Percentiles rank a stretch among this genome's conserved stretches.
phyloP scores from a whole-genome alignment of 345 rosid genomes.

The Kernera saxatilis region DNA sequence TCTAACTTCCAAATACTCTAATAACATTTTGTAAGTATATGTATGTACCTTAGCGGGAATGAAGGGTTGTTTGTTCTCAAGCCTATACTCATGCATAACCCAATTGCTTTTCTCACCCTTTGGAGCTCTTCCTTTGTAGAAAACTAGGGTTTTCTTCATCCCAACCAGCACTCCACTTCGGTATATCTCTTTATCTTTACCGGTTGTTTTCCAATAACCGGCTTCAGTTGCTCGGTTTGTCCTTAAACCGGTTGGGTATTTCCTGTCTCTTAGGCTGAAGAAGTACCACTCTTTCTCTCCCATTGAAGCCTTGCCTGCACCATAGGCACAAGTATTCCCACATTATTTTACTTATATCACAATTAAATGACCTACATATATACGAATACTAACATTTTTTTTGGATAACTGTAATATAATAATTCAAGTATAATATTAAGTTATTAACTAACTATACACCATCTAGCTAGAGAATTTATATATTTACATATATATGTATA shows the following conservation, averaged over 20 bases:
- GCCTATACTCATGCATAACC: constrained; percentile 99
- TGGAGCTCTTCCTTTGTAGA: constrained; percentile 92
- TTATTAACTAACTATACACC: not conserved
- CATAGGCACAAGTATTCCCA: not conserved
- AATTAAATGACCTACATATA: not conserved
- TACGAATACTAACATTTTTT: not conserved
- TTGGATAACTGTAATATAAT: not conserved
- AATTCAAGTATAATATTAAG: not conserved
- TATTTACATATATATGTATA: not conserved
- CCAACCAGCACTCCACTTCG: constrained; percentile 62
- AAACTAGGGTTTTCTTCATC: constrained; percentile 97
- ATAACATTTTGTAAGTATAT: not conserved
- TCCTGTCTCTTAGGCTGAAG: constrained; percentile 78
- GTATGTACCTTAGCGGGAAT: constrained; percentile 51
- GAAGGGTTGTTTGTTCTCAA: constrained; percentile 62
- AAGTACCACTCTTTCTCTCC: constrained; percentile 98
- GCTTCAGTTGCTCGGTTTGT: constrained; percentile 94
- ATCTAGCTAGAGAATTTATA: not conserved
- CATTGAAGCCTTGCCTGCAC: constrained; percentile 85
- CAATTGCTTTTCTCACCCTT: constrained; percentile 94
- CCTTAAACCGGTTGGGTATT: constrained; percentile 94
- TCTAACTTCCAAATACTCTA: not conserved
- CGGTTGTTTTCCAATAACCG: constrained; percentile 96
- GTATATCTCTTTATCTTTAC: constrained; percentile 80
- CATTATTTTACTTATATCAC: not conserved